phyloP scores from a whole-genome alignment of 805 yeast species.

The Saccharomycopsis amapae region DNA sequence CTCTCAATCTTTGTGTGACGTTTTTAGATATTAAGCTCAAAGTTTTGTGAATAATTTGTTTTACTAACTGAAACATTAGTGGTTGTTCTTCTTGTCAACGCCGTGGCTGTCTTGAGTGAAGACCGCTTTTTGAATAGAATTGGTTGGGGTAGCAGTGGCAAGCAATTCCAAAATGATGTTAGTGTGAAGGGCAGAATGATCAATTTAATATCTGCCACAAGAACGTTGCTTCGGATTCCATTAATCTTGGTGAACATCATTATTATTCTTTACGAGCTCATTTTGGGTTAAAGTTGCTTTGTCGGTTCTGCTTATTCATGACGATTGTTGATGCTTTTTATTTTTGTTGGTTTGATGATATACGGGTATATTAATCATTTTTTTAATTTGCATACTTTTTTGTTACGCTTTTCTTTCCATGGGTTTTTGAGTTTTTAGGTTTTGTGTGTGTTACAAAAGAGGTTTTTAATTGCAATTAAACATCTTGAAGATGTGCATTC shows the following conservation, averaged over 20 bases:
- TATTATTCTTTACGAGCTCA: constrained; percentile 45
- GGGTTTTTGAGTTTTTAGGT: neutral
- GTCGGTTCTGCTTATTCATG: neutral
- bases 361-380: too few relatives aligned
- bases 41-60: neutral
- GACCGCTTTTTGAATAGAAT: constrained; percentile 51
- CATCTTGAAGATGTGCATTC: too few relatives aligned
- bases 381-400: neutral
- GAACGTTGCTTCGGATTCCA: constrained; percentile 52
- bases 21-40: neutral
- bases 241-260: constrained; percentile 44
- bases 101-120: constrained; percentile 53
- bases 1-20: neutral
- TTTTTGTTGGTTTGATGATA: neutral
- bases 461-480: too few relatives aligned
- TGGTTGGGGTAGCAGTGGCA: constrained; percentile 25
- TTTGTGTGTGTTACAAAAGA: too few relatives aligned
- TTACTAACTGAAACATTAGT: constrained; percentile 27
- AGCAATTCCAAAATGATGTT: constrained; percentile 21
- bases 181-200: constrained; percentile 42
- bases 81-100: constrained; percentile 44
- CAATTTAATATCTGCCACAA: constrained; percentile 49
- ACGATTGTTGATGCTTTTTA: neutral
- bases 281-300: constrained; percentile 35
- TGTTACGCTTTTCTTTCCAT: neutral